These are phyloP conservation scores for Boletus mariae DNA, from an alignment of 1,284 basidiomycete genomes.

Conservation along the genomic window DNA sequence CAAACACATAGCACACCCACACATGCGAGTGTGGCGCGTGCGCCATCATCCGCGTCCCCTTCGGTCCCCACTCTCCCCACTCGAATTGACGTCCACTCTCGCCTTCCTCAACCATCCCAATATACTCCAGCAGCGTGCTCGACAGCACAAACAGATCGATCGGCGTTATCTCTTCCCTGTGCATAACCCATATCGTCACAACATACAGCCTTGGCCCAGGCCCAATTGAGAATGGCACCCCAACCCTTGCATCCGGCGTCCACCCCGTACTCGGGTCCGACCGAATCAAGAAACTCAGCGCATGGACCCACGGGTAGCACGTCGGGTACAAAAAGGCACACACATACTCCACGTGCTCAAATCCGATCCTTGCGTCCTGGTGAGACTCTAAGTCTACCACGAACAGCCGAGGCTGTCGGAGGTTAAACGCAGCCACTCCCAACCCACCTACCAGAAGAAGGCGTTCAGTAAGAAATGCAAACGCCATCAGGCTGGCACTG, in stretches of 20 bases:
- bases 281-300: slow-evolving; percentile 42
- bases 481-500: slow-evolving; percentile 39
- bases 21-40: slow-evolving; percentile 34
- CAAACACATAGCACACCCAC: slow-evolving; percentile 62
- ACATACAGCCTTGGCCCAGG: slow-evolving; percentile 45
- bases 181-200: slow-evolving; percentile 41
- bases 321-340: slow-evolving; percentile 43
- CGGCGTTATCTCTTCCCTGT: slow-evolving; percentile 24
- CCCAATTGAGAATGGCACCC: slow-evolving; percentile 50
- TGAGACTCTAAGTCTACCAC: slow-evolving; percentile 33
- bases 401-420: slow-evolving; percentile 20
- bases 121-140: slow-evolving; percentile 39
- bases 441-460: slow-evolving; percentile 38
- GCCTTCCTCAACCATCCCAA: slow-evolving; percentile 25
- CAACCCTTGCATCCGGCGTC: slow-evolving; percentile 32
- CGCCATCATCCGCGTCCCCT: slow-evolving; percentile 42
- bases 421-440: slow-evolving; percentile 9
- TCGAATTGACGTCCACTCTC: slow-evolving; percentile 27
- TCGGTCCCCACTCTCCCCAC: slow-evolving; percentile 55
- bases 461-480: slow-evolving; percentile 44
- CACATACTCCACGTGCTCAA: slow-evolving; percentile 32
- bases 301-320: slow-evolving; percentile 27
- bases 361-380: slow-evolving; percentile 22
- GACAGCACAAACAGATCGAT: slow-evolving; percentile 49
- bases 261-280: slow-evolving; percentile 55